A percentile compares a stretch with the other conserved stretches of the same genome.
phyloP scores from a whole-genome alignment of 768 basidiomycete genomes.

The Strobilomyces confusus region DNA sequence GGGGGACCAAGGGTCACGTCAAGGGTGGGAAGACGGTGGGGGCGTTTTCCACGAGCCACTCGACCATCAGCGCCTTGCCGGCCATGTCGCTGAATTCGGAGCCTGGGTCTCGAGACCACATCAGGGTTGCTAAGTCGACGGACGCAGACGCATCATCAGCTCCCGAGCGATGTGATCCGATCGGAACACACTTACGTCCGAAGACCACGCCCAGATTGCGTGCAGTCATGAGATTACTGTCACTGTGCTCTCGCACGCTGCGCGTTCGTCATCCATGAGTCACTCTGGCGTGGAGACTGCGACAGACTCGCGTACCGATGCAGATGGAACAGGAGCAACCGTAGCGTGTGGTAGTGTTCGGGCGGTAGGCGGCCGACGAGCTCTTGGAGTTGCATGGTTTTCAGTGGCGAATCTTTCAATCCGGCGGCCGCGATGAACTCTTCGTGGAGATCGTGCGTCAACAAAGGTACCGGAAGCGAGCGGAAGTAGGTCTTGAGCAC shows the following conservation, averaged over 20 bases:
- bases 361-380: conserved; percentile 75
- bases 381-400: conserved; percentile 57
- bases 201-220: conserved; percentile 97
- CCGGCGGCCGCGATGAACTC: conserved; percentile 78
- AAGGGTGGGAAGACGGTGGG: conserved; percentile 41
- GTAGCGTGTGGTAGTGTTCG: conserved; percentile 85
- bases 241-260: conserved; percentile 60
- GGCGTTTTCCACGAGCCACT: conserved; percentile 94
- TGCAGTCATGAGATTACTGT: conserved; percentile 88
- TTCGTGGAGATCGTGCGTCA: conserved; percentile 90
- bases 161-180: not conserved
- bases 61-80: conserved; percentile 87
- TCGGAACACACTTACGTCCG: conserved; percentile 68
- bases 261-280: conserved; percentile 1
- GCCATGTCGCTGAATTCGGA: conserved; percentile 98
- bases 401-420: conserved; percentile 58
- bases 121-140: conserved; percentile 70
- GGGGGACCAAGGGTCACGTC: not conserved
- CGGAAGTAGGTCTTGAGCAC: conserved; percentile 97
- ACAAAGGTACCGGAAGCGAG: conserved; percentile 81
- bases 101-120: conserved; percentile 81
- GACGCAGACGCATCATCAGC: not conserved
- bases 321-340: conserved; percentile 81
- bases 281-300: not conserved
- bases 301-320: conserved; percentile 52